Evolutionary conservation across 352 stramenopile genomes (phyloP), one percentile per base, ranked within the genome.

Genomic region (Phytophthora syringae): DNA sequence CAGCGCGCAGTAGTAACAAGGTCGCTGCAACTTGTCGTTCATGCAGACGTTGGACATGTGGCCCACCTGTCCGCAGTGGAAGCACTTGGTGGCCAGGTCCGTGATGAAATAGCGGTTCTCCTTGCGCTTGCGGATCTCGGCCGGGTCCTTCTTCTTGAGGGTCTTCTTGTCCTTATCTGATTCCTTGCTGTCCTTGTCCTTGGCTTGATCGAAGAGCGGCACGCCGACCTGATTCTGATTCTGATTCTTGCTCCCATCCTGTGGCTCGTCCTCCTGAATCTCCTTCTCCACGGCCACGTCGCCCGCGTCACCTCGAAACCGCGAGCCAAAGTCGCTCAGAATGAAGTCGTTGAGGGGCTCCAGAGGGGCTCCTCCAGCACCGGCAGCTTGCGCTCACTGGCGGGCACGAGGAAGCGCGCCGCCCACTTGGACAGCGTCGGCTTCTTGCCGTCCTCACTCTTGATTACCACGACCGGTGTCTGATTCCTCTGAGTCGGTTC

Each of bases 331-430:
- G 52, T 95, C 86, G 37, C 79, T 90, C 39, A 95, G 62, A 44
- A 95, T 95, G 55, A 87, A 90, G 47, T 95, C 86, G 37, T 92
- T 93, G n/a, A 95, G 66, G 42, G 86, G 84, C 59, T 95, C 84
- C 10, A 95, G 59, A 12, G 82, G 78, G 76, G 70, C 47, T 93
- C 81, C 50, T 92, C 84, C 7, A 89, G 32, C 44, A 84, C 59
- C 1, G 75, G 76, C 3, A 84, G 44, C 13, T 84, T 78, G 24
- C 85, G 82, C 34, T 90, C 68, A 34, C 78, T 84, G 6, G 67
- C 64, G 40, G 82, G 73, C 58, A 86, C 72, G 5, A 92, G 68
- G 59, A 93, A 93, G n/a, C 85, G 83, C 40, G 75, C 52, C 32
- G 85, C 83, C 85, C 85, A 93, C 45, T 80, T 90, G 25, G 85